phyloP scores from a whole-genome alignment of 2,329 filamentous ascomycete species.

The Penicillium vulpinum region DNA sequence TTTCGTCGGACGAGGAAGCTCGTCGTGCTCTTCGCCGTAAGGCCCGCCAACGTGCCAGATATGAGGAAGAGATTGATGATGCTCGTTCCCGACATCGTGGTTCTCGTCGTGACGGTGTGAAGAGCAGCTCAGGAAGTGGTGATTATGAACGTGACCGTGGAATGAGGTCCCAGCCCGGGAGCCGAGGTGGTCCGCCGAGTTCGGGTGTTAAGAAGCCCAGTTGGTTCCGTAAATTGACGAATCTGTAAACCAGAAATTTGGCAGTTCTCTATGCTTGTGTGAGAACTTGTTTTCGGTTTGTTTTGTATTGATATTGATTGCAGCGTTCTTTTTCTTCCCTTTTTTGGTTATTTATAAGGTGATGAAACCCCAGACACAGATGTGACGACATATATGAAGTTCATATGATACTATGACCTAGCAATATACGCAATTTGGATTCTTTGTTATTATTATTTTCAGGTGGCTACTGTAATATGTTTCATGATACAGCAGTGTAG shows the following conservation, averaged over 20 bases:
- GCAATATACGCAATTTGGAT: neutral
- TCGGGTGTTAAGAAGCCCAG: constrained; percentile 39
- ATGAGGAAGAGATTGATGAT: constrained; percentile 45
- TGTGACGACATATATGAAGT: constrained; percentile 9
- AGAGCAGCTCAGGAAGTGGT: constrained; percentile 44
- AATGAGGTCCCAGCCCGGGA: constrained; percentile 31
- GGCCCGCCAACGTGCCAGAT: constrained; percentile 42
- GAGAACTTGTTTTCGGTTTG: neutral
- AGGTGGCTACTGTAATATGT: no score
- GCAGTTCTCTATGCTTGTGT: neutral
- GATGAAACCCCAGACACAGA: neutral
- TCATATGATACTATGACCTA: constrained; percentile 9
- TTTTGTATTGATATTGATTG: constrained; percentile 3
- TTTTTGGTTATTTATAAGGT: neutral
- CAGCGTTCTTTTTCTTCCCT: neutral
- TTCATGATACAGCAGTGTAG: no score
- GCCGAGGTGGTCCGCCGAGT: constrained; percentile 26
- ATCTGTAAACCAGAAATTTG: constrained; percentile 23
- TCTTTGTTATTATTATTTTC: neutral
- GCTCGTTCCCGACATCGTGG: constrained; percentile 35
- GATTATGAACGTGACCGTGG: constrained; percentile 42
- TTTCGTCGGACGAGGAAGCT: constrained; percentile 47
- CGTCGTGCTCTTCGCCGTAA: constrained; percentile 40
- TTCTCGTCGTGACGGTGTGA: constrained; percentile 35
- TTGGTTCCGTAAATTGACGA: constrained; percentile 48